Evolutionary conservation across 2,329 filamentous ascomycete genomes (phyloP).

Genomic region (Epichloe typhina): DNA sequence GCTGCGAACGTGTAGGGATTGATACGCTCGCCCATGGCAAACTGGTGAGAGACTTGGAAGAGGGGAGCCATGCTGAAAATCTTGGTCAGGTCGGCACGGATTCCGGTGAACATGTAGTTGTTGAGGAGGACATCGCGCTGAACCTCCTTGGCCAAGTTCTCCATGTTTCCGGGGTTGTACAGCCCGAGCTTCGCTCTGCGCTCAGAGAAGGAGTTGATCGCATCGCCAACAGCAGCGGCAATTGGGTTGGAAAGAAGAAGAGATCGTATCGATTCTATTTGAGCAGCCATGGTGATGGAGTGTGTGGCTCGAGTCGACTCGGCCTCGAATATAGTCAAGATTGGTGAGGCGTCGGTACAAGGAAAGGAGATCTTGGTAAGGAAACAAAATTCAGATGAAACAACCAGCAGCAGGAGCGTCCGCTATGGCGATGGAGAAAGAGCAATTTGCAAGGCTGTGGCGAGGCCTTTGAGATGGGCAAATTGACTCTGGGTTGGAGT

Average conservation of each 20-base stretch:
- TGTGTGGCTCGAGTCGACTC: slow-evolving; percentile 12
- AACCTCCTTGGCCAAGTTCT: slow-evolving; percentile 81
- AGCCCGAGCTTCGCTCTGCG: slow-evolving; percentile 79
- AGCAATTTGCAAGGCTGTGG: slow-evolving; percentile 11
- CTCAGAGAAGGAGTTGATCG: slow-evolving; percentile 69
- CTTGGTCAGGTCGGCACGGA: slow-evolving; percentile 94
- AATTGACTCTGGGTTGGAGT: slow-evolving; percentile 14
- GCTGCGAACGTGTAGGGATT: slow-evolving; percentile 93
- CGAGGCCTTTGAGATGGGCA: slow-evolving; percentile 11
- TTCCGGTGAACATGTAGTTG: slow-evolving; percentile 92
- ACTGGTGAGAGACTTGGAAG: slow-evolving; percentile 95
- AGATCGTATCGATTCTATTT: slow-evolving; percentile 40
- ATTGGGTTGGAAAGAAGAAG: slow-evolving; percentile 65
- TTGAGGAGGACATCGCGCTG: slow-evolving; percentile 92
- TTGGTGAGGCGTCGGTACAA: neutral
- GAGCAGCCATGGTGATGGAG: slow-evolving; percentile 35
- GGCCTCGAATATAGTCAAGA: slow-evolving; percentile 9
- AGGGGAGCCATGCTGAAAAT: slow-evolving; percentile 85
- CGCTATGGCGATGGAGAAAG: slow-evolving; percentile 3
- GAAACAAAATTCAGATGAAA: neutral
- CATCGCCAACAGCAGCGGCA: slow-evolving; percentile 56
- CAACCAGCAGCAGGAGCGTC: slow-evolving; percentile 2
- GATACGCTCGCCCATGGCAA: slow-evolving; percentile 84
- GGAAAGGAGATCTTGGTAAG: neutral
- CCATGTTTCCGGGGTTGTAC: slow-evolving; percentile 83